These are phyloP conservation scores for Bolboschoenoplectus hybrid DNA, from an alignment of 202 grass and related monocot species.

Conservation along the genomic window DNA sequence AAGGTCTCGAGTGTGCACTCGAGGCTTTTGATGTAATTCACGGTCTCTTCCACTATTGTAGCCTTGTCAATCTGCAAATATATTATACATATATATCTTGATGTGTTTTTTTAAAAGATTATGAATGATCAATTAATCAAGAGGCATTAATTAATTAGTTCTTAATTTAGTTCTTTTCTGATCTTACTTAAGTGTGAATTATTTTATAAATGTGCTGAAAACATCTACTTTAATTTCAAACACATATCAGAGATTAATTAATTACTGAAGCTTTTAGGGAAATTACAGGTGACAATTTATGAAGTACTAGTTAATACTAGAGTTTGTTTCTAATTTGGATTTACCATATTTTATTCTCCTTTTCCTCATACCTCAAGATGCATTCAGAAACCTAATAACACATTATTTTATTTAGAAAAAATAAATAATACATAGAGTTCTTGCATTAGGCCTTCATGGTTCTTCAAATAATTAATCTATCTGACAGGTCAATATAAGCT, in stretches of 20 bases:
- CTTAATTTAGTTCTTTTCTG: neutral
- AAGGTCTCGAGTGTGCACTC: constrained; percentile 45
- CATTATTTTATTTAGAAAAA: neutral
- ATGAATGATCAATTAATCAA: neutral
- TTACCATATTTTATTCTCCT: neutral
- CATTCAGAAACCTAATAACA: constrained; percentile 19
- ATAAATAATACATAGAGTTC: neutral
- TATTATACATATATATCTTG: neutral
- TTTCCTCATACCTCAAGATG: neutral
- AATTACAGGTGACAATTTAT: neutral
- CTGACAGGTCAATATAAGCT: neutral
- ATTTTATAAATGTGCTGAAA: neutral
- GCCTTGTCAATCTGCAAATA: constrained; percentile 59
- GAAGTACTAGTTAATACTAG: neutral
- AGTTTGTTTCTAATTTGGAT: neutral
- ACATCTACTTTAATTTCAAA: neutral
- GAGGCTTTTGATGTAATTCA: constrained; percentile 63
- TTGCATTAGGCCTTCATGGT: neutral
- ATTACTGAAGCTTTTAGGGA: neutral
- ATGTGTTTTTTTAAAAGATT: neutral
- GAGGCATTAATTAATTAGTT: neutral
- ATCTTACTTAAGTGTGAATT: neutral
- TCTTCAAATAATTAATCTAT: neutral
- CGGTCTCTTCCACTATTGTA: constrained; percentile 51
- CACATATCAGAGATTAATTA: neutral